A percentile compares a stretch with the other conserved stretches of the same genome.
Conservation (phyloP, 2,329 filamentous ascomycete species). For the Stylonectria norvegica region DNA sequence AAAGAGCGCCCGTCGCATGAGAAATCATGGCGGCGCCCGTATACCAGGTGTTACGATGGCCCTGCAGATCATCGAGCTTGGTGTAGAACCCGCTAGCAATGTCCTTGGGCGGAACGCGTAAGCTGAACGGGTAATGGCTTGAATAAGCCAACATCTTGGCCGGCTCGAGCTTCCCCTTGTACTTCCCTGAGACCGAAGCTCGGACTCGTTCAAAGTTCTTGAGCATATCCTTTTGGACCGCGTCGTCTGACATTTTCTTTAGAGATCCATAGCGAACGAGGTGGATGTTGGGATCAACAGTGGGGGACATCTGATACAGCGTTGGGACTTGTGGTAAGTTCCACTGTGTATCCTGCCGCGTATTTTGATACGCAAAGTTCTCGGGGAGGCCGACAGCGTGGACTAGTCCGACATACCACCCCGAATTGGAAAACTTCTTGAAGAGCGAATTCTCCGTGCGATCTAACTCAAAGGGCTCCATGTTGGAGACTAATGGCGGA, state of each 20-base stretch:
- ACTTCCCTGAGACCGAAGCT: slow-evolving; percentile 1
- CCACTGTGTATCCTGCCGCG: slow-evolving; percentile 9
- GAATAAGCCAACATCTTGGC: slow-evolving; percentile 12
- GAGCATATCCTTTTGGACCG: slow-evolving; percentile 12
- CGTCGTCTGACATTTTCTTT: slow-evolving; percentile 1
- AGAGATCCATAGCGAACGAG: slow-evolving; percentile 14
- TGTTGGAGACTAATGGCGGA: slow-evolving; percentile 10
- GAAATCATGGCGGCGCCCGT: slow-evolving; percentile 16
- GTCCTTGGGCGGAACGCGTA: slow-evolving; percentile 10
- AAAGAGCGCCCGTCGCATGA: slow-evolving; percentile 15
- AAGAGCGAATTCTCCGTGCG: slow-evolving; percentile 8
- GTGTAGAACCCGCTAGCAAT: slow-evolving; percentile 15
- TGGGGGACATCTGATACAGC: slow-evolving; percentile 19
- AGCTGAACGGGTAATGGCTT: slow-evolving; percentile 17
- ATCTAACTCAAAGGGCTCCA: slow-evolving; percentile 11
- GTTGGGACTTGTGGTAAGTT: slow-evolving; percentile 13
- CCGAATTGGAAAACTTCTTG: slow-evolving; percentile 10
- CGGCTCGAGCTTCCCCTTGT: not conserved
- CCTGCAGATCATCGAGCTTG: slow-evolving; percentile 16
- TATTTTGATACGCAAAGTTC: slow-evolving; percentile 16
- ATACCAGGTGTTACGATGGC: slow-evolving; percentile 16
- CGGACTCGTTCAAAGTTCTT: slow-evolving; percentile 14
- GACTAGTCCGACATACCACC: slow-evolving; percentile 18
- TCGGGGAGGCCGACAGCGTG: slow-evolving; percentile 9
- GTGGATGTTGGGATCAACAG: slow-evolving; percentile 6